Evolutionary conservation across 2,329 filamentous ascomycete species (phyloP).

Genomic region (Teratosphaeria gauchensis): DNA sequence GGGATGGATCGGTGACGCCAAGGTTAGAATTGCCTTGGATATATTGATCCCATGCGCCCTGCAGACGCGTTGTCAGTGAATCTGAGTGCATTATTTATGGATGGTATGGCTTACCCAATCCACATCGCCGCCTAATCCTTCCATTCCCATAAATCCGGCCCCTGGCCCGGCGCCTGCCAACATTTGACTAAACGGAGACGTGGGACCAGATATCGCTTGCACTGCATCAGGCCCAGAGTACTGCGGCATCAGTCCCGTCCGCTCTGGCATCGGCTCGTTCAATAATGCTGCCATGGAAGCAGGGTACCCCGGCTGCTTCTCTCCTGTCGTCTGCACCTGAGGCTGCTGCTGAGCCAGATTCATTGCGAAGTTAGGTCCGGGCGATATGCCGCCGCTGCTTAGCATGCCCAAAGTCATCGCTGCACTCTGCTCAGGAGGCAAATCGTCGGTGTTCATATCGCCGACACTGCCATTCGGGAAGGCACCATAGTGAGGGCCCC

Average conservation of each 20-base stretch:
- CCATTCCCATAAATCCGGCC: conserved; percentile 43
- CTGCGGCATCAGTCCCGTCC: conserved; percentile 25
- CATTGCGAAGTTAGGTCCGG: conserved; percentile 22
- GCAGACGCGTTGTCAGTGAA: conserved; percentile 8
- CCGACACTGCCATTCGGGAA: conserved; percentile 22
- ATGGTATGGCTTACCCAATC: conserved; percentile 41
- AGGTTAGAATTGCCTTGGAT: conserved; percentile 46
- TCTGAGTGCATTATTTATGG: not conserved
- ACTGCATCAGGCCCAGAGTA: conserved; percentile 25
- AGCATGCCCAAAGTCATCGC: conserved; percentile 64
- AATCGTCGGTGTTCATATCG: conserved; percentile 43
- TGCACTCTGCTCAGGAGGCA: conserved; percentile 51
- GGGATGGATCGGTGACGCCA: conserved; percentile 26
- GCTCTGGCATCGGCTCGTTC: conserved; percentile 21
- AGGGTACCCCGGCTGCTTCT: conserved; percentile 15
- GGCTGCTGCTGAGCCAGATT: conserved; percentile 6
- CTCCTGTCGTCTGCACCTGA: conserved; percentile 14
- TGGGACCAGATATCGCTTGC: conserved; percentile 18
- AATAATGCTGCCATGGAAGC: conserved; percentile 25
- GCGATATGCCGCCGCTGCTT: conserved; percentile 51
- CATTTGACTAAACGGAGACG: conserved; percentile 27
- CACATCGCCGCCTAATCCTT: conserved; percentile 37
- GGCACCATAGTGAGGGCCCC: conserved; percentile 13
- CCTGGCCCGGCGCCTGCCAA: conserved; percentile 17
- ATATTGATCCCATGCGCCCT: conserved; percentile 62